A percentile compares a stretch with the other conserved stretches of the same genome.
Evolutionary conservation across 805 yeast species (phyloP).

Genomic region (Myxozyma monticola): DNA sequence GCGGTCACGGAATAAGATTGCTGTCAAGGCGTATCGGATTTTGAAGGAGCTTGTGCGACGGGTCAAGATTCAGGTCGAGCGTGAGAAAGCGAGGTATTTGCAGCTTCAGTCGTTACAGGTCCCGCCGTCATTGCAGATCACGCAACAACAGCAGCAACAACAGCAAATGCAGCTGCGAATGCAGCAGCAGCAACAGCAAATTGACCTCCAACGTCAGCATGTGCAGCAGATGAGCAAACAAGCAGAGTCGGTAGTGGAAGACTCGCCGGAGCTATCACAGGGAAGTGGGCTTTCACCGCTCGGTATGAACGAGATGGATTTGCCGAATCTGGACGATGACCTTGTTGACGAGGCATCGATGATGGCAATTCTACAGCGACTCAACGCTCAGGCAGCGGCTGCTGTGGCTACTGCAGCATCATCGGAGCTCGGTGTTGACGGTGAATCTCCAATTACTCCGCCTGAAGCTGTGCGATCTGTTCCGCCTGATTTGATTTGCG

Average conservation of each 20-base stretch:
- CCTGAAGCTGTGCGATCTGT: conserved; percentile 5
- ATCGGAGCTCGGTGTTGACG: neutral
- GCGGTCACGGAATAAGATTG: conserved; percentile 20
- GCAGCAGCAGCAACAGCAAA: no score
- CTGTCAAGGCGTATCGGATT: conserved; percentile 24
- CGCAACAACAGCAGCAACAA: neutral
- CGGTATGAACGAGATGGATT: no score
- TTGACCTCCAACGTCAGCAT: no score
- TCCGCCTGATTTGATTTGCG: conserved; percentile 15
- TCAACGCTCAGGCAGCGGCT: conserved; percentile 7
- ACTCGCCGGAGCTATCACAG: no score
- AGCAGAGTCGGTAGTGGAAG: no score
- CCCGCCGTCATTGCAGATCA: no score
- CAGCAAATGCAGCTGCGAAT: neutral
- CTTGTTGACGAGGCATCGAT: conserved; percentile 4
- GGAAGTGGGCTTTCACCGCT: no score
- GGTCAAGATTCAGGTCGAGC: conserved; percentile 25
- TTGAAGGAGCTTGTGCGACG: conserved; percentile 25
- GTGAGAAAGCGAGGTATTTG: conserved; percentile 19
- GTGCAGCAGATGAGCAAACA: no score
- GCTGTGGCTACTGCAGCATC: no score
- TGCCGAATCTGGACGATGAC: neutral
- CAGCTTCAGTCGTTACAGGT: neutral
- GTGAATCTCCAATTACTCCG: neutral
- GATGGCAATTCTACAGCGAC: conserved; percentile 9